Evolutionary conservation across 257 asterid species (phyloP).

Genomic region (Handroanthus guayacan): DNA sequence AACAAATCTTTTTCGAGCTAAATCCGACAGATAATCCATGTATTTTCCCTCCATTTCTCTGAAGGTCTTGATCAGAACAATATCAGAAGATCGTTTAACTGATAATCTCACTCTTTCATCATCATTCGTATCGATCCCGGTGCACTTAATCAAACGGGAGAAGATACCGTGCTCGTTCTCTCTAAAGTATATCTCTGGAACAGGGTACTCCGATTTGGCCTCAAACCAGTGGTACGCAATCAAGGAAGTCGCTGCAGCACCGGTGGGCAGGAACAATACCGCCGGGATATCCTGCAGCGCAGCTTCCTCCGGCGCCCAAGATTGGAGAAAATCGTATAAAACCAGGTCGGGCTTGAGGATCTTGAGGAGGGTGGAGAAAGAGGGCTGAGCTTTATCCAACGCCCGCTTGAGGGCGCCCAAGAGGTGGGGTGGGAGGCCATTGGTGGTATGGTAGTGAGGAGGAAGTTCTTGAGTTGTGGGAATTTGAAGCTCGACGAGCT

Average conservation of each 20-base stretch:
- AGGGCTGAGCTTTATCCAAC: conserved; percentile 49
- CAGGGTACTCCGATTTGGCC: conserved; percentile 49
- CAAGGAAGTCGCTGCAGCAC: conserved; percentile 50
- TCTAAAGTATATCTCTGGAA: conserved; percentile 42
- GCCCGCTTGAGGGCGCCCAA: conserved; percentile 50
- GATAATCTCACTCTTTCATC: conserved; percentile 34
- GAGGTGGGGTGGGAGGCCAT: conserved; percentile 71
- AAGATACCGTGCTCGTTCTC: conserved; percentile 35
- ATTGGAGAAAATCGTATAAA: conserved; percentile 63
- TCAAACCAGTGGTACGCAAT: conserved; percentile 20
- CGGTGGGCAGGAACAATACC: conserved; percentile 47
- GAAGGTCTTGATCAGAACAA: conserved; percentile 55
- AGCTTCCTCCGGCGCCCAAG: conserved; percentile 66
- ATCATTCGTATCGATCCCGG: conserved; percentile 33
- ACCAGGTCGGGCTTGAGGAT: conserved; percentile 66
- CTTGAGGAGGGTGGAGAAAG: conserved; percentile 48
- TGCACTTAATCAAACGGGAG: not conserved
- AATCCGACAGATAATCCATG: conserved; percentile 40
- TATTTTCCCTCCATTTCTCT: conserved; percentile 64
- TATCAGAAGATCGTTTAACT: conserved; percentile 42
- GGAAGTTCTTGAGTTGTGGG: conserved; percentile 59
- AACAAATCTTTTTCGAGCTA: conserved; percentile 49
- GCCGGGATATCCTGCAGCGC: conserved; percentile 48
- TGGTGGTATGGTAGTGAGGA: conserved; percentile 63
- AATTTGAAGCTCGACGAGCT: conserved; percentile 60